Percentiles rank a stretch among this genome's conserved stretches.
Evolutionary conservation across 2,329 filamentous ascomycete species (phyloP).

Genomic region (Botrytis galanthina): DNA sequence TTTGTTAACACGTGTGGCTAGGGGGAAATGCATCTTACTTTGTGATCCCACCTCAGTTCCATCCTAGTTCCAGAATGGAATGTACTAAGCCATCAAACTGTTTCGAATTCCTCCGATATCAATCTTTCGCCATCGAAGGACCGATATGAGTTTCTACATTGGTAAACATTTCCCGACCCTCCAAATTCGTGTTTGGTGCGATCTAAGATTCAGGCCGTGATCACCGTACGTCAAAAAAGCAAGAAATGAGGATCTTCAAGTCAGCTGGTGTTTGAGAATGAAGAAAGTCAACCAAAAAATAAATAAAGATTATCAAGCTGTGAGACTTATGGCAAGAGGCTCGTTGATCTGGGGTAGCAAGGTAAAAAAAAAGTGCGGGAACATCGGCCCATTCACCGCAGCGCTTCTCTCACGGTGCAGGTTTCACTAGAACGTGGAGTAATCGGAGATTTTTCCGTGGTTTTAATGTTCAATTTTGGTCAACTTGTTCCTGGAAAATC

Average conservation of each 20-base stretch:
- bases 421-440: slow-evolving; percentile 18
- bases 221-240: background rate
- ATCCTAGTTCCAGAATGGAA: slow-evolving; percentile 17
- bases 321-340: slow-evolving; percentile 4
- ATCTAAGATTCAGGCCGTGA: background rate
- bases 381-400: slow-evolving; percentile 21
- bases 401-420: slow-evolving; percentile 12
- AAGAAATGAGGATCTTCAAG: slow-evolving; percentile 15
- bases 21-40: slow-evolving; percentile 2
- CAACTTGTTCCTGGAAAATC: background rate
- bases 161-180: slow-evolving; percentile 6
- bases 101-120: slow-evolving; percentile 1
- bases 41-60: slow-evolving; percentile 2
- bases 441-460: slow-evolving; percentile 1
- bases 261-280: slow-evolving; percentile 17
- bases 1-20: slow-evolving; percentile 12
- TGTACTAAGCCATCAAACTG: slow-evolving; percentile 6
- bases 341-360: slow-evolving; percentile 21
- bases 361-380: slow-evolving; percentile 10
- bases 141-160: slow-evolving; percentile 20
- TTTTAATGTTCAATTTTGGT: background rate
- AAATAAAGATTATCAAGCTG: background rate
- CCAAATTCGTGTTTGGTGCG: slow-evolving; percentile 1
- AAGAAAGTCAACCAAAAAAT: slow-evolving; percentile 2
- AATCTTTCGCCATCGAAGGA: slow-evolving; percentile 19